Percentiles rank a stretch among this genome's conserved stretches.
phyloP scores from a whole-genome alignment of 148 eudicot species.

The Silene conica region DNA sequence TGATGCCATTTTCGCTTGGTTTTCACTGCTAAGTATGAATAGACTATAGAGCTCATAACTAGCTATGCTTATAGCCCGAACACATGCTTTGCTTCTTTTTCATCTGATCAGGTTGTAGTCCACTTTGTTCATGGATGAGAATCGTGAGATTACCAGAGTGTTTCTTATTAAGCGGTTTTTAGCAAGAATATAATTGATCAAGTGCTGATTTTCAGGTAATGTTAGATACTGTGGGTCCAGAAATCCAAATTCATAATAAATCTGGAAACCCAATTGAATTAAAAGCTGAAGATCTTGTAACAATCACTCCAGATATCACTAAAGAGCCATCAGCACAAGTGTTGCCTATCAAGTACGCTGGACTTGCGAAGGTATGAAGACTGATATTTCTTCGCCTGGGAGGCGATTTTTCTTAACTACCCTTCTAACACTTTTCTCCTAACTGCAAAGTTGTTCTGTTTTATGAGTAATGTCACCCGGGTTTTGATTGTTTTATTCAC shows the following conservation, averaged over 20 bases:
- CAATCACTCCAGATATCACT: constrained; percentile 43
- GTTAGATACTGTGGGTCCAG: constrained; percentile 71
- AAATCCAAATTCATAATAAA: constrained; percentile 47
- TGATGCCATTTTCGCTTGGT: neutral
- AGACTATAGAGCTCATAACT: neutral
- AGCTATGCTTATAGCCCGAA: neutral
- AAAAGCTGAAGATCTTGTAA: constrained; percentile 37
- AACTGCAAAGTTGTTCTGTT: neutral
- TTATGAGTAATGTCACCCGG: constrained; percentile 2
- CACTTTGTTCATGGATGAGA: neutral
- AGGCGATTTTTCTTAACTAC: neutral
- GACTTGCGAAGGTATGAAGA: constrained; percentile 42
- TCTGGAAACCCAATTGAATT: constrained; percentile 41
- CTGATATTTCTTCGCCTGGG: neutral
- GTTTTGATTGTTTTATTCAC: neutral
- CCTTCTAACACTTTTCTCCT: neutral
- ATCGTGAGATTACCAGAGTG: neutral
- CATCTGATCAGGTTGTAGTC: neutral
- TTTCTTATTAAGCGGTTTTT: neutral
- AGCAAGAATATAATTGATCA: neutral
- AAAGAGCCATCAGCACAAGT: constrained; percentile 40
- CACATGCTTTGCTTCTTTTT: neutral
- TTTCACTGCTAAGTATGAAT: neutral
- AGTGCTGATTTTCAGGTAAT: constrained; percentile 41
- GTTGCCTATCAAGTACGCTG: constrained; percentile 47